Base-by-base conservation (phyloP, 1,284 basidiomycete genomes). In the Trichosporon sp. region DNA sequence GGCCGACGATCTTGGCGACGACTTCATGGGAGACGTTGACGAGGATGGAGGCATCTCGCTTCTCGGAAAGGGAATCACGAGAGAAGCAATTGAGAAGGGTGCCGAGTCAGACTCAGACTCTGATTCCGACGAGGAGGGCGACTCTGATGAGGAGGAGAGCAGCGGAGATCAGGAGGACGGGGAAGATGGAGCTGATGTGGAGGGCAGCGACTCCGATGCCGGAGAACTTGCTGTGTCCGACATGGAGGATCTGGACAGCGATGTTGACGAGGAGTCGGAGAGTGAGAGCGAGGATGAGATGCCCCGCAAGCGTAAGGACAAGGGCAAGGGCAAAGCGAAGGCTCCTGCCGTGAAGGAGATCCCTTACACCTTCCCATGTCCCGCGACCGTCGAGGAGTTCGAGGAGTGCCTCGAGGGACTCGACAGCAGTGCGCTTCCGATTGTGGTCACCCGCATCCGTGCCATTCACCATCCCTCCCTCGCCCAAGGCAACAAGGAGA, bases 351-450 rank as follows among this genome's bases (percentile, higher is more conserved):
- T 80, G 19, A 84, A 85, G 63, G 90, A 92, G 68, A 83, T 98
- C 1, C 95, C 95, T 0, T 99, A 86, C 78, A 97, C 91, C 1
- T 99, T 97, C 79, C 84, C 90, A 27, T 96, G 93, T 73, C 96
- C 96, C 0, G 78, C 85, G 6, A 87, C 83, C 2, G 92, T 98
- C 70, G 90, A 91, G 58, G 92, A 96, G 67, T 90, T 99, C 69
- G 84, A 97, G 46, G 86, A 89, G 21, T 88, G 95, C 16, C 77
- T 97, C 2, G 86, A 54, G 21, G 83, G 84, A 37, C 76, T 95
- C 21, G 78, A 80, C 34, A 89, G 91, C 60, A 80, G 84, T 13
- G 89, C 95, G 66, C 79, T 97, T 6, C 86, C 89, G 1, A 89
- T 84, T 0, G 92, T 99, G 6, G 83, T 98, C 25, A 89, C 97